Evolutionary conservation across 176 grass and related monocot genomes (phyloP), one percentile per base, ranked within the genome.

Genomic region (Lolium perenne): DNA sequence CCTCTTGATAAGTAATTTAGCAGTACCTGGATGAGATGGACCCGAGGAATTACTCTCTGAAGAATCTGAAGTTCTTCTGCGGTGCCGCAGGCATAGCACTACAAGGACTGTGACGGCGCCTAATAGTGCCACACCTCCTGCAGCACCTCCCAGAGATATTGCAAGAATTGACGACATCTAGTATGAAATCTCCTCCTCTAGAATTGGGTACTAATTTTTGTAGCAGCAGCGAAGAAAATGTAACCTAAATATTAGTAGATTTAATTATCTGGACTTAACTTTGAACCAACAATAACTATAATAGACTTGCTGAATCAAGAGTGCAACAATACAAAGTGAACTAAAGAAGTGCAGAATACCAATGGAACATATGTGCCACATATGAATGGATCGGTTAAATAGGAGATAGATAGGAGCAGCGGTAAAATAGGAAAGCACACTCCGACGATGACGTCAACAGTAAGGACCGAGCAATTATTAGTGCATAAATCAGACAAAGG

Each of bases 101-200:
- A 83, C 62, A 26, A 91, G 23, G 79, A 83, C 17, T 80, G 89
- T 73, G 73, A 87, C 62, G 79, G 90, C 40, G 23, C 79, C 79
- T 76, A 94, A 46, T 59, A 95, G 73, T 65, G 59, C 77, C 86
- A 91, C 85, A 38, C 87, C 90, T 94, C 93, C 95, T 92, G 90
- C 90, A 84, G 97, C 94, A 77, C 87, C 94, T 92, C 87, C 94
- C 61, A 99, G 73, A 88, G 87, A 89, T 91, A 83, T 92, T 82
- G 78, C 83, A 93, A 99, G 94, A 92, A 88, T 58, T 80, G 43
- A 60, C 93, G 88, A 85, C 97, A 99, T 99, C 87, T 99, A 93
- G 77, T 94, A 88, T 85, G 32, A 74, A 79, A 80, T 87, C 69
- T 77, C 83, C 68, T 78, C 83, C 74, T 88, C 93, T 82, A 77